Evolutionary conservation across 2,329 filamentous ascomycete genomes (phyloP).

Genomic region (Zarea fungicola): DNA sequence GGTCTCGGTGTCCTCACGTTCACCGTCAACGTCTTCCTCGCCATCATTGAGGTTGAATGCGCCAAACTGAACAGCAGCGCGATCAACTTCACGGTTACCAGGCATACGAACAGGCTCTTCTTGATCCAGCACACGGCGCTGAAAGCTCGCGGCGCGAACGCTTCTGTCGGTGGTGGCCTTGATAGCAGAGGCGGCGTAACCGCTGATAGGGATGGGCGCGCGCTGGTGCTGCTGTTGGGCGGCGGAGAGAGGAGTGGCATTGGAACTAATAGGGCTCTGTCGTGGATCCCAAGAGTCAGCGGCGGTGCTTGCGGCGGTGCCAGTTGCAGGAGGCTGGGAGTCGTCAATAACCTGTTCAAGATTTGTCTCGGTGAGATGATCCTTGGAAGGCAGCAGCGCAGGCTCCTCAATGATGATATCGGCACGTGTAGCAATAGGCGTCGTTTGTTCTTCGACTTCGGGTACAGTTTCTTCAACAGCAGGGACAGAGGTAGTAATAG

Average conservation of each 20-base stretch:
- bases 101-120: constrained; percentile 98
- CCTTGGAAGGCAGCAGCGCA: constrained; percentile 64
- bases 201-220: constrained; percentile 59
- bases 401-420: constrained; percentile 44
- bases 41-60: constrained; percentile 84
- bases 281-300: constrained; percentile 79
- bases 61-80: constrained; percentile 90
- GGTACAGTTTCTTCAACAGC: constrained; percentile 20
- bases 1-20: constrained; percentile 92
- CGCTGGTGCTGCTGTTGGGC: constrained; percentile 58
- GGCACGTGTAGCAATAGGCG: constrained; percentile 29
- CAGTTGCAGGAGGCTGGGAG: constrained; percentile 70
- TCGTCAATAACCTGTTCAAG: constrained; percentile 84
- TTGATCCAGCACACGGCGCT: constrained; percentile 85
- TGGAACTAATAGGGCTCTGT: constrained; percentile 52
- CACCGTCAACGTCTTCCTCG: constrained; percentile 86
- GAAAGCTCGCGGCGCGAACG: constrained; percentile 70
- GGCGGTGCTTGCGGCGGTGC: constrained; percentile 81
- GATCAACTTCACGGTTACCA: constrained; percentile 89
- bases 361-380: constrained; percentile 85
- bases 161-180: constrained; percentile 65
- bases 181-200: constrained; percentile 73
- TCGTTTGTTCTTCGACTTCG: constrained; percentile 30
- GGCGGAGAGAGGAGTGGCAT: constrained; percentile 61
- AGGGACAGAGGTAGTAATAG: constrained; percentile 31